Conservation (phyloP, 257 asterid species). For the Petrea volubilis region DNA sequence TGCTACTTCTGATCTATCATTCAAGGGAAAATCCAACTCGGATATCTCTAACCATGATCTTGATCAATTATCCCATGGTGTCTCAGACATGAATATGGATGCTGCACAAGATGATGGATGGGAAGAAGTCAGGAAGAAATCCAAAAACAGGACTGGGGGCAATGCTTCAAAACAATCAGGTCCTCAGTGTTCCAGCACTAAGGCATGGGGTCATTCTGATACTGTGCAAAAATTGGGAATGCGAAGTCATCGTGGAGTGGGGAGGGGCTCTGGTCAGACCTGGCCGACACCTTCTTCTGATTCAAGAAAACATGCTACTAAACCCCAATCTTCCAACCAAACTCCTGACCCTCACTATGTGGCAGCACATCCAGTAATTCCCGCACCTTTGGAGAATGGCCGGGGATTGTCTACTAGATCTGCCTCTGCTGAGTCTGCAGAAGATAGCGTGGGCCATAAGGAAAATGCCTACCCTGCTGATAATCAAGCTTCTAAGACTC, state of each 20-base stretch:
- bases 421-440: slow-evolving; percentile 27
- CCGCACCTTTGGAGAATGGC: slow-evolving; percentile 56
- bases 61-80: slow-evolving; percentile 38
- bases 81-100: slow-evolving; percentile 40
- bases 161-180: slow-evolving; percentile 38
- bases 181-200: slow-evolving; percentile 43
- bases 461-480: slow-evolving; percentile 25
- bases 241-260: slow-evolving; percentile 41
- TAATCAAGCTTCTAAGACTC: slow-evolving; percentile 15
- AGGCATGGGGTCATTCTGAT: slow-evolving; percentile 59
- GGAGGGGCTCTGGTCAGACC: slow-evolving; percentile 46
- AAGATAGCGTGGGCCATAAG: slow-evolving; percentile 17
- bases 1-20: slow-evolving; percentile 25
- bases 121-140: slow-evolving; percentile 57
- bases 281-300: slow-evolving; percentile 42
- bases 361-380: slow-evolving; percentile 30
- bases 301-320: slow-evolving; percentile 33
- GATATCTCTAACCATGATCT: slow-evolving; percentile 27
- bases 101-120: slow-evolving; percentile 59
- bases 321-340: slow-evolving; percentile 28
- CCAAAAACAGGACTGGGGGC: slow-evolving; percentile 47
- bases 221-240: slow-evolving; percentile 47
- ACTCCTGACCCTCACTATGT: slow-evolving; percentile 20
- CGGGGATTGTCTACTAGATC: slow-evolving; percentile 52
- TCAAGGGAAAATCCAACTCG: slow-evolving; percentile 31